These are phyloP conservation scores for Hericium erinaceus DNA, from an alignment of 768 basidiomycete genomes.

Conservation along the genomic window DNA sequence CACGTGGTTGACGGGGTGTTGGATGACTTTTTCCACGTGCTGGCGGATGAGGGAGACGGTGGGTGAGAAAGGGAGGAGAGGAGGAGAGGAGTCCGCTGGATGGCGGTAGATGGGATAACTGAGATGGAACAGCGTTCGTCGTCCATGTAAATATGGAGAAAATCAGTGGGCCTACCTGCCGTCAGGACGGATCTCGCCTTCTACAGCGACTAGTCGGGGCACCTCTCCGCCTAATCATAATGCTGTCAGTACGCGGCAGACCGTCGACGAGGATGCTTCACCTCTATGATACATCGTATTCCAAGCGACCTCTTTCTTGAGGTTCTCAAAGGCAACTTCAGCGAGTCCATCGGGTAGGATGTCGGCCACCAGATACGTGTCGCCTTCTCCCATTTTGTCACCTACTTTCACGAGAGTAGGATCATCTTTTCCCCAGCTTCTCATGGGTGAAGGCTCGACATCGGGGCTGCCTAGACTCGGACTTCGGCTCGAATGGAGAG, in stretches of 20 bases:
- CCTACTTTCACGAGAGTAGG: slow-evolving; percentile 8
- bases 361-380: slow-evolving; percentile 50
- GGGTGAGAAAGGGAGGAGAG: slow-evolving; percentile 54
- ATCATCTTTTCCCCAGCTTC: not conserved
- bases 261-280: slow-evolving; percentile 15
- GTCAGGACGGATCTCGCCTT: slow-evolving; percentile 43
- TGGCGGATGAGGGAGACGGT: slow-evolving; percentile 58
- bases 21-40: slow-evolving; percentile 46
- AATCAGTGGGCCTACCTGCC: slow-evolving; percentile 29
- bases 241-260: not conserved
- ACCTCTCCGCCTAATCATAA: slow-evolving; percentile 56
- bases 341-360: slow-evolving; percentile 51
- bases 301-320: slow-evolving; percentile 64
- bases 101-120: slow-evolving; percentile 78
- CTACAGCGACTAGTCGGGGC: slow-evolving; percentile 53
- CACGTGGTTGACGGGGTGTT: slow-evolving; percentile 73
- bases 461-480: no score
- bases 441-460: no score
- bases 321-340: slow-evolving; percentile 43
- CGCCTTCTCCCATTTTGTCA: slow-evolving; percentile 53
- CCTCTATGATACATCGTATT: slow-evolving; percentile 68
- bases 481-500: no score
- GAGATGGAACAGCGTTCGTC: slow-evolving; percentile 1
- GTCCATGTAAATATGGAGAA: slow-evolving; percentile 21
- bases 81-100: slow-evolving; percentile 71